These are phyloP conservation scores for Entomortierella beljakovae DNA, from an alignment of 192 early-diverging fungal species.

Conservation along the genomic window DNA sequence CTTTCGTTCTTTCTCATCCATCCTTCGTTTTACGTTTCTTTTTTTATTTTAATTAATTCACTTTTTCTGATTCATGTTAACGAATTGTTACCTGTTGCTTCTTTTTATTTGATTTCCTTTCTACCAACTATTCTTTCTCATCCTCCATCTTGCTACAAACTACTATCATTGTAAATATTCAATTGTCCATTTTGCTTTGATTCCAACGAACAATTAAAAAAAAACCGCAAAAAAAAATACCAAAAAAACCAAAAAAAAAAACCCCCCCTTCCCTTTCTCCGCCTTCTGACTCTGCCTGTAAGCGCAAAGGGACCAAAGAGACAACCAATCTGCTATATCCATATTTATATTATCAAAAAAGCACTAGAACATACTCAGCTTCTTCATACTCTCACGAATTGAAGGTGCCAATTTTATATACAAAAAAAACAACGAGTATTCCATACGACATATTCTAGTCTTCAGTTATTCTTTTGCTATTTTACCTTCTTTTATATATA, in stretches of 20 bases:
- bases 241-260: constrained; percentile 1
- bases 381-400: too few relatives aligned
- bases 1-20: not conserved
- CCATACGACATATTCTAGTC: too few relatives aligned
- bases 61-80: constrained; percentile 23
- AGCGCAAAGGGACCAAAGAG: too few relatives aligned
- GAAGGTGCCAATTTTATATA: too few relatives aligned
- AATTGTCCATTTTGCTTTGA: too few relatives aligned
- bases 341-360: too few relatives aligned
- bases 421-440: too few relatives aligned
- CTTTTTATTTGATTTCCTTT: not conserved
- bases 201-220: not conserved
- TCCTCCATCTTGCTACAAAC: not conserved
- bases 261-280: not conserved
- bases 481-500: not conserved
- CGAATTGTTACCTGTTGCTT: constrained; percentile 16
- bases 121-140: not conserved
- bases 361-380: too few relatives aligned
- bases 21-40: constrained; percentile 8
- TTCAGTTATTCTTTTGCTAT: too few relatives aligned
- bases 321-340: too few relatives aligned
- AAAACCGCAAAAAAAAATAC: not conserved
- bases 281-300: not conserved
- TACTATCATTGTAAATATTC: constrained; percentile 12
- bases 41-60: too few relatives aligned